Conservation (phyloP, 768 basidiomycete genomes). For the Lactarius hatsudake region DNA sequence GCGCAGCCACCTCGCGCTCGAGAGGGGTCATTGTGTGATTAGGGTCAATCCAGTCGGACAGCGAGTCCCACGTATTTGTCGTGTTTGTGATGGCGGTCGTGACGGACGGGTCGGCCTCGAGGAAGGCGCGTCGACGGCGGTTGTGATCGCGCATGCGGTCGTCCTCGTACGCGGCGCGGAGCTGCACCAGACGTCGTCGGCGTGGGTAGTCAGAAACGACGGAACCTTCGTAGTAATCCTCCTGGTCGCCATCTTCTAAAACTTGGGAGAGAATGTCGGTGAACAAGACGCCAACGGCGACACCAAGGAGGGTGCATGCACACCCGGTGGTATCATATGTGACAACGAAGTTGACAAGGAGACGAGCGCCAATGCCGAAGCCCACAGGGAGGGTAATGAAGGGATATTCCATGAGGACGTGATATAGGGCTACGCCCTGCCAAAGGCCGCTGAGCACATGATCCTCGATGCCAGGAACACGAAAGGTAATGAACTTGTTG, state of each 20-base stretch:
- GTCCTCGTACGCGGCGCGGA: constrained; percentile 13
- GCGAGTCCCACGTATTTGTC: constrained; percentile 65
- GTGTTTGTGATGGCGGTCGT: constrained; percentile 35
- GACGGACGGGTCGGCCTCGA: constrained; percentile 31
- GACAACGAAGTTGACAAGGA: constrained; percentile 59
- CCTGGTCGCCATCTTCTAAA: constrained; percentile 48
- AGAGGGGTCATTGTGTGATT: constrained; percentile 56
- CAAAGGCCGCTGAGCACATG: constrained; percentile 67
- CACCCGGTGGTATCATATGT: constrained; percentile 53
- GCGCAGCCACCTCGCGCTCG: constrained; percentile 70
- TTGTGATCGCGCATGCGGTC: constrained; percentile 18
- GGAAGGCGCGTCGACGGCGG: constrained; percentile 30
- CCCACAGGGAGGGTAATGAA: constrained; percentile 55
- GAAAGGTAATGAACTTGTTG: constrained; percentile 51
- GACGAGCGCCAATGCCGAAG: constrained; percentile 56
- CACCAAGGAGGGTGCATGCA: constrained; percentile 60
- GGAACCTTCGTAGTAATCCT: constrained; percentile 30
- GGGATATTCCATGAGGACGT: constrained; percentile 53
- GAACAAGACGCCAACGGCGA: constrained; percentile 64
- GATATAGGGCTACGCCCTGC: constrained; percentile 75
- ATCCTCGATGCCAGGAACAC: constrained; percentile 48
- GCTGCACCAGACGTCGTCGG: constrained; percentile 28
- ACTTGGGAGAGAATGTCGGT: constrained; percentile 70
- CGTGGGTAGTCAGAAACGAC: constrained; percentile 19
- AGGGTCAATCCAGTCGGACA: constrained; percentile 62